Base-by-base conservation (phyloP, 2,329 filamentous ascomycete genomes). In the Botrytis paeoniae region DNA sequence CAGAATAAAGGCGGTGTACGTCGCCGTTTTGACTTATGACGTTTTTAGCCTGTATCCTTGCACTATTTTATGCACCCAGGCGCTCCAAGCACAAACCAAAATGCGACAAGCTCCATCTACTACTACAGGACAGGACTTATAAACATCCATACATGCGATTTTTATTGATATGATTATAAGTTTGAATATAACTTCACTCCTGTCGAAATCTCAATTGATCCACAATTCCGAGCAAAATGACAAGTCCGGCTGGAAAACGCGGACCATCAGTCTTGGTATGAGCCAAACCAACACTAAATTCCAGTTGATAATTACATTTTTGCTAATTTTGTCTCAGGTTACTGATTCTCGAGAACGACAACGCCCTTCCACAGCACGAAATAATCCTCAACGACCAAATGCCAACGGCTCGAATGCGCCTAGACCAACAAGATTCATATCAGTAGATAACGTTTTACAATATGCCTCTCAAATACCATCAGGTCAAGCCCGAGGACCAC, bases 391-490 rank as follows among this genome's bases (percentile, higher is more conserved):
- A 69, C 80, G 82, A 66, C 81, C 82, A n/a, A 75, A 77, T 2
- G 77, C 78, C 48, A 75, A 75, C 60, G 51, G 74, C 74, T 51
- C 79, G 74, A 75, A 78, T 71, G 79, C 78, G 76, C 83, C 78
- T 73, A 82, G 78, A 77, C 85, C 87, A 77, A 95, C 89, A 85
- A 92, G 89, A 78, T 93, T 93, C 82, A 93, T 98, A 81, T 91
- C 90, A 1, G 95, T 99, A 82, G 96, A 99, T 84, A 97, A 95
- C 81, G 93, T 98, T 76, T 89, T 99, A 8, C 94, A 97, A 81
- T 93, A 97, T 84, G 92, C 94, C 74, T 96, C 94, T 68, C 95
- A 98, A 80, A 96, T 99, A 59, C 96, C 96, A 1, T 98, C 96
- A 0, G 95, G 94, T 79, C 95, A 98, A 82, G 93, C 94, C 72